phyloP scores from a whole-genome alignment of 1,284 basidiomycete genomes.

The Ustilago bromivora region DNA sequence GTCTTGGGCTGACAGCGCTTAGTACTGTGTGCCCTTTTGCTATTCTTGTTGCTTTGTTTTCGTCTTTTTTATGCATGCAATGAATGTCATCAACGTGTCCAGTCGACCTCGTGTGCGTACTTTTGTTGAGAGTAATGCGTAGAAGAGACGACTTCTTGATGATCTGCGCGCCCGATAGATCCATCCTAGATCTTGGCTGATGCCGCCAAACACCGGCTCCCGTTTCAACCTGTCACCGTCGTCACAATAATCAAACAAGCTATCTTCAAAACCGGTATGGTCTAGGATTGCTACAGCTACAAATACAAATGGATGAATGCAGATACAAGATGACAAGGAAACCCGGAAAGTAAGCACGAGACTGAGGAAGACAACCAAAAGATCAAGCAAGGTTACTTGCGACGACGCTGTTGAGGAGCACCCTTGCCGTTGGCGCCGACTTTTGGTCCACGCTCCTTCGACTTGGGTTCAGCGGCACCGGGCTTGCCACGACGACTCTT shows the following conservation, averaged over 20 bases:
- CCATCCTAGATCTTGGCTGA: no score
- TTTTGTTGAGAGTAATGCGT: no score
- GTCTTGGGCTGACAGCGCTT: neutral
- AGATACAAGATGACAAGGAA: conserved; percentile 2
- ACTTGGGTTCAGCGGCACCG: conserved; percentile 39
- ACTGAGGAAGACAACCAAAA: neutral
- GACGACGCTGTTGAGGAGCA: conserved; percentile 40
- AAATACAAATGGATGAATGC: conserved; percentile 14
- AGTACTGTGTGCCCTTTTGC: neutral
- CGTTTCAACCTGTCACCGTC: neutral
- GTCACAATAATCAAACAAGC: neutral
- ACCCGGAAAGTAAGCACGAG: neutral
- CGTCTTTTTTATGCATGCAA: conserved; percentile 10
- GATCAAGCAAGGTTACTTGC: conserved; percentile 22
- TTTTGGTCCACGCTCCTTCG: conserved; percentile 58
- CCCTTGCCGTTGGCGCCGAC: conserved; percentile 63
- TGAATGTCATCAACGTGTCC: neutral
- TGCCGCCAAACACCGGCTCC: no score
- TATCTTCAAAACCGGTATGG: neutral
- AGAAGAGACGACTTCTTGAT: neutral
- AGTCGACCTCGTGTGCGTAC: neutral
- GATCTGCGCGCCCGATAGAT: neutral
- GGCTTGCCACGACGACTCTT: conserved; percentile 71
- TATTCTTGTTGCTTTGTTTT: neutral
- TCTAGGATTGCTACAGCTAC: conserved; percentile 21